Percentiles rank a stretch among this genome's conserved stretches.
phyloP scores from a whole-genome alignment of 352 stramenopile genomes.

The Phytophthora citrophthora region DNA sequence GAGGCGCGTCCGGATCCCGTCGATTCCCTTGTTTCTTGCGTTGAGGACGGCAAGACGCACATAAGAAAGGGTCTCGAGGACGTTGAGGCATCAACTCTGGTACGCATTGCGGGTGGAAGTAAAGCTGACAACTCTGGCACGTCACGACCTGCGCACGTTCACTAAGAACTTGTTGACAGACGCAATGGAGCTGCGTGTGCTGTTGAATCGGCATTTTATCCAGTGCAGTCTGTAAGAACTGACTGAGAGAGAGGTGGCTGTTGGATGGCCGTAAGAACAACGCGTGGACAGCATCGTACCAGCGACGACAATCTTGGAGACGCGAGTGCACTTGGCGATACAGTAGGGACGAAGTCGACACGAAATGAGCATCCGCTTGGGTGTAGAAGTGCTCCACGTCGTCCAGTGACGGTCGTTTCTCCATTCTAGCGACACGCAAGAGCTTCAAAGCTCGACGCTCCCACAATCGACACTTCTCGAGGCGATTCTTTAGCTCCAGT shows the following conservation, averaged over 20 bases:
- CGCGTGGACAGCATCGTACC: conserved; percentile 53
- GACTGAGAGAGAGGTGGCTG: conserved; percentile 33
- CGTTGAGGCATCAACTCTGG: conserved; percentile 21
- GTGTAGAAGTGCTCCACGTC: conserved; percentile 59
- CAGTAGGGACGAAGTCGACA: conserved; percentile 67
- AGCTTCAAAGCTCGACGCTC: conserved; percentile 57
- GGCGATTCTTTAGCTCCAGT: conserved; percentile 54
- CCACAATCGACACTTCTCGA: conserved; percentile 63
- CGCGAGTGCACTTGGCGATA: conserved; percentile 65
- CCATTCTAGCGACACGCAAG: conserved; percentile 29
- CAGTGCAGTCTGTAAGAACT: conserved; percentile 57
- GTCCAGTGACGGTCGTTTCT: conserved; percentile 44
- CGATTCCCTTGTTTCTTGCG: conserved; percentile 15
- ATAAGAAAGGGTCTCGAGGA: conserved; percentile 19
- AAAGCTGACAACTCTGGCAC: conserved; percentile 53
- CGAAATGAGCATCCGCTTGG: conserved; percentile 61
- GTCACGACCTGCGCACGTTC: conserved; percentile 54
- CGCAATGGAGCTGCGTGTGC: conserved; percentile 56
- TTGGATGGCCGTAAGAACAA: conserved; percentile 66
- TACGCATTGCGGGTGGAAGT: conserved; percentile 75
- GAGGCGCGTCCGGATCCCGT: not conserved
- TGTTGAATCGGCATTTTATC: conserved; percentile 35
- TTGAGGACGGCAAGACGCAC: conserved; percentile 21
- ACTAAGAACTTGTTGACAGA: conserved; percentile 74
- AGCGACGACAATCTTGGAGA: conserved; percentile 73